Evolutionary conservation across 2,329 filamentous ascomycete species (phyloP).

Genomic region (Colletotrichum somersetense): DNA sequence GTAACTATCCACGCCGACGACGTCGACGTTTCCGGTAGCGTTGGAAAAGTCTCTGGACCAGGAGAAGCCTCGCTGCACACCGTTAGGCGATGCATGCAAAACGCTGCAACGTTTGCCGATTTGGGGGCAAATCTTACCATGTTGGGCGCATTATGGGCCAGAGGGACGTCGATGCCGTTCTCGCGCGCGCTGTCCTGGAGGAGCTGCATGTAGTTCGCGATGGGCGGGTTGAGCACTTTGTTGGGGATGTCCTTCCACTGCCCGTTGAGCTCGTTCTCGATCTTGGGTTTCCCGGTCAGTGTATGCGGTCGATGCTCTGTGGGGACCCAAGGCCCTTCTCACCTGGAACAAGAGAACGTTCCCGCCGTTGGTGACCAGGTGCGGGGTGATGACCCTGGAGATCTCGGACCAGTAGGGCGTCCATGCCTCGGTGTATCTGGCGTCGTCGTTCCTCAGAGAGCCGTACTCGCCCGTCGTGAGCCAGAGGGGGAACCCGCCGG

Average conservation of each 20-base stretch:
- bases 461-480: conserved; percentile 71
- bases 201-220: conserved; percentile 68
- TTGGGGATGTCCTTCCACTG: conserved; percentile 57
- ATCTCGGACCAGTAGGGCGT: conserved; percentile 65
- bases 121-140: conserved; percentile 51
- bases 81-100: background rate
- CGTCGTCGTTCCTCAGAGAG: conserved; percentile 63
- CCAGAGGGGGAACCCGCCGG: conserved; percentile 73
- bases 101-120: conserved; percentile 2
- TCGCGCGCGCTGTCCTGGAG: conserved; percentile 66
- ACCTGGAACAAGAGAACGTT: conserved; percentile 65
- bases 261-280: conserved; percentile 67
- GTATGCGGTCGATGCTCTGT: too few relatives aligned
- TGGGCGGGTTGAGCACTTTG: conserved; percentile 61
- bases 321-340: background rate
- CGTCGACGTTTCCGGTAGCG: conserved; percentile 68
- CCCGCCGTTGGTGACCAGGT: conserved; percentile 69
- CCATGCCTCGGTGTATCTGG: conserved; percentile 65
- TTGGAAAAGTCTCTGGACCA: conserved; percentile 73
- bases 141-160: conserved; percentile 71
- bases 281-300: conserved; percentile 47
- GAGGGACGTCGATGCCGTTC: conserved; percentile 69
- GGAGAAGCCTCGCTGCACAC: conserved; percentile 54
- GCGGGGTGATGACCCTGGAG: conserved; percentile 62
- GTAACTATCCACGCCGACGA: conserved; percentile 65